Evolutionary conservation across 768 basidiomycete genomes (phyloP).

Genomic region (Kwoniella dejecticola): DNA sequence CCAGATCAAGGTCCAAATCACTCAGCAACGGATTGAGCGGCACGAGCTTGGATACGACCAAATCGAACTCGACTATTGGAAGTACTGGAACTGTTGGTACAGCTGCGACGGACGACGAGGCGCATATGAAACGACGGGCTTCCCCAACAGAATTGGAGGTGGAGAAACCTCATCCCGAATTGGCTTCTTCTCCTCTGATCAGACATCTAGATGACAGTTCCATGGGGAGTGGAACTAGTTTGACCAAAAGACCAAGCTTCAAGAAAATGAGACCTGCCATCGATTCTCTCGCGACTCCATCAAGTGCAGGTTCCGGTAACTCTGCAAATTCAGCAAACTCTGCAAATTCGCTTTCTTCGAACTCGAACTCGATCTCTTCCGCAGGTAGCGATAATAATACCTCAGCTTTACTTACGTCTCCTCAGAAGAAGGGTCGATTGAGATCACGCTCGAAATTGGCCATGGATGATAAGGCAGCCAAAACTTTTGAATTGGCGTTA

Average conservation of each 20-base stretch:
- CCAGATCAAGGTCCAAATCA: not conserved
- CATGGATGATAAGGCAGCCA: not conserved
- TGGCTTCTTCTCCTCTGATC: not conserved
- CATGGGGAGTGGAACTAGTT: constrained; percentile 12
- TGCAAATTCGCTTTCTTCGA: no score
- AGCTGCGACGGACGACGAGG: constrained; percentile 38
- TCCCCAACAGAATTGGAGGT: constrained; percentile 40
- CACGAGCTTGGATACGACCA: not conserved
- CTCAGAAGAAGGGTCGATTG: constrained; percentile 9
- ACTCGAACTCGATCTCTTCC: no score
- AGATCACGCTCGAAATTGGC: constrained; percentile 8
- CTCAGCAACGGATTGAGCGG: not conserved
- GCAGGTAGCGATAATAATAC: no score
- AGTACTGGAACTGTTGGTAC: constrained; percentile 1
- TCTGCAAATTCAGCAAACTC: not conserved
- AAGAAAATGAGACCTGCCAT: constrained; percentile 43
- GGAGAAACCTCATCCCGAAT: not conserved
- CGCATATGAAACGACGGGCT: constrained; percentile 45
- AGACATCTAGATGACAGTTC: constrained; percentile 3
- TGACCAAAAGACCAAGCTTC: constrained; percentile 48
- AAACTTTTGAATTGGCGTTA: no score
- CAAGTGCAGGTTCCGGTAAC: not conserved
- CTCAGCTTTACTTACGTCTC: not conserved
- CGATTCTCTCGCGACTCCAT: not conserved
- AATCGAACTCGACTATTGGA: constrained; percentile 9